Evolutionary conservation across 352 stramenopile species (phyloP).

Genomic region (Pythium plurisporium): DNA sequence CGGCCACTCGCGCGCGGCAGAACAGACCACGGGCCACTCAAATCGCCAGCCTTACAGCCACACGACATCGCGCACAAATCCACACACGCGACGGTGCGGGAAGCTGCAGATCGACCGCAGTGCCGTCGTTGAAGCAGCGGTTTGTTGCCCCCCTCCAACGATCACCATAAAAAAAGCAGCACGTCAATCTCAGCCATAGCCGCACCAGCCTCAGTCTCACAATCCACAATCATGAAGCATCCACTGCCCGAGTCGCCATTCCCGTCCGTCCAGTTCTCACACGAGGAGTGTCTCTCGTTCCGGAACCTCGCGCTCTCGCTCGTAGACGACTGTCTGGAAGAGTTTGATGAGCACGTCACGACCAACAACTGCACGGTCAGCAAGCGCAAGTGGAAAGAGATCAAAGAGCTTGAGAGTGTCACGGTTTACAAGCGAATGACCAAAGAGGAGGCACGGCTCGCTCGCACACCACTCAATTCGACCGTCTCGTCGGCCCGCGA

Average conservation of each 20-base stretch:
- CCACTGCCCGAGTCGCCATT: conserved; percentile 15
- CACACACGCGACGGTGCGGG: not conserved
- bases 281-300: conserved; percentile 6
- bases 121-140: too few species aligned
- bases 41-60: not conserved
- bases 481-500: conserved; percentile 1
- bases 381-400: conserved; percentile 36
- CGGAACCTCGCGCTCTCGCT: not conserved
- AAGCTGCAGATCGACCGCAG: too few species aligned
- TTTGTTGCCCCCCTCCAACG: too few species aligned
- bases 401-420: conserved; percentile 41
- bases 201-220: too few species aligned
- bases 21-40: not conserved
- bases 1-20: not conserved
- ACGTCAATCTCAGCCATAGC: too few species aligned
- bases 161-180: too few species aligned
- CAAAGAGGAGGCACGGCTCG: conserved; percentile 4
- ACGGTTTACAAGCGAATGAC: conserved; percentile 30
- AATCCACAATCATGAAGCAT: conserved; percentile 10
- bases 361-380: conserved; percentile 10
- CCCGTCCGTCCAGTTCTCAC: not conserved
- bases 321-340: conserved; percentile 11
- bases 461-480: not conserved
- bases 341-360: conserved; percentile 9
- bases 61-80: not conserved